These are phyloP conservation scores for Lepiota brunneoincarnata DNA, from an alignment of 768 basidiomycete species.

Conservation along the genomic window DNA sequence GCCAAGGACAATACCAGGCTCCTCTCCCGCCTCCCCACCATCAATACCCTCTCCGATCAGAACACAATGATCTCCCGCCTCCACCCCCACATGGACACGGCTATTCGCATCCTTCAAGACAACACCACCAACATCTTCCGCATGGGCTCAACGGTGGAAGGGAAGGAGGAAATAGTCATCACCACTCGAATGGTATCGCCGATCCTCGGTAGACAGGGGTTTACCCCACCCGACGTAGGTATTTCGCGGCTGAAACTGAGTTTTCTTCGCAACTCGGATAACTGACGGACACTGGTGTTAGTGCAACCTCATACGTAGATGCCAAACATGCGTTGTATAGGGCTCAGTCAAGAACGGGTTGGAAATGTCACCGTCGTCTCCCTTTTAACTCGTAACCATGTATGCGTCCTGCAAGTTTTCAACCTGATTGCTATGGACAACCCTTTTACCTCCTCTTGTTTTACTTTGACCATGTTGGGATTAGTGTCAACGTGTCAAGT, in stretches of 20 bases:
- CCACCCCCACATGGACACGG: background rate
- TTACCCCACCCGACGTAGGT: background rate
- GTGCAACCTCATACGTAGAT: no score
- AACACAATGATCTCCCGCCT: background rate
- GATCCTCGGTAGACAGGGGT: background rate
- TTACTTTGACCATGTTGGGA: no score
- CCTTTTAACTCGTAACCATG: no score
- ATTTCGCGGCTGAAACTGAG: background rate
- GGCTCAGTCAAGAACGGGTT: no score
- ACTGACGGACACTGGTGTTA: no score
- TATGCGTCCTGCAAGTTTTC: no score
- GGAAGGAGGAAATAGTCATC: background rate
- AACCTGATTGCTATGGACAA: no score
- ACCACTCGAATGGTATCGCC: background rate
- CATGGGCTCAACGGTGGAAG: background rate
- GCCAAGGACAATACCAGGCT: background rate
- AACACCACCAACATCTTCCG: slow-evolving; percentile 2
- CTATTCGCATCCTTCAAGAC: slow-evolving; percentile 1
- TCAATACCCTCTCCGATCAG: background rate
- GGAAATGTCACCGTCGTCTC: no score
- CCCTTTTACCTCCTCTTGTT: no score
- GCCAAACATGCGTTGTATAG: no score
- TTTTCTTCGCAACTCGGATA: no score
- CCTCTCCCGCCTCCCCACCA: background rate
- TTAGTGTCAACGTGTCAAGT: no score